A percentile compares a stretch with the other conserved stretches of the same genome.
Conservation (phyloP, 2,329 filamentous ascomycete genomes). For the Aaosphaeria arxii region DNA sequence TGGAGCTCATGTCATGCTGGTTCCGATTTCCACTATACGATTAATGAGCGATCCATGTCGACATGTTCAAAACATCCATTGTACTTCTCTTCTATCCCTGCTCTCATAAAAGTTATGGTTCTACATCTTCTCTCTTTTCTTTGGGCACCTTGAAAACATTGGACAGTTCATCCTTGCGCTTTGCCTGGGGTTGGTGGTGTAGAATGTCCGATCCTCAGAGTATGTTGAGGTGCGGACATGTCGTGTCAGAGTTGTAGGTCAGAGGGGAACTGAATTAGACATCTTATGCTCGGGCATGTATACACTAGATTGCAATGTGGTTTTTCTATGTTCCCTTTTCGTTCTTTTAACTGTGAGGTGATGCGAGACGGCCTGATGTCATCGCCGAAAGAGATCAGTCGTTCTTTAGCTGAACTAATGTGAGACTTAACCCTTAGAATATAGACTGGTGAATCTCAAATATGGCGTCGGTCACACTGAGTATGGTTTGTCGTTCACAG, state of each 20-base stretch:
- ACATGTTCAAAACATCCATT: conserved; percentile 1
- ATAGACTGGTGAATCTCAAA: too few species aligned
- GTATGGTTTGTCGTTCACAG: not conserved
- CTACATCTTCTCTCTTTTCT: conserved; percentile 11
- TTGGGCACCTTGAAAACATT: conserved; percentile 18
- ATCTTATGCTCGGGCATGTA: conserved; percentile 32
- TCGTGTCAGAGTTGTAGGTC: too few species aligned
- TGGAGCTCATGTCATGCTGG: conserved; percentile 9
- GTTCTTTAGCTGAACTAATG: too few species aligned
- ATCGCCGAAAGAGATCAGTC: too few species aligned
- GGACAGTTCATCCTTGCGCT: conserved; percentile 19
- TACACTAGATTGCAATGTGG: conserved; percentile 24
- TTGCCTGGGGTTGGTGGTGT: conserved; percentile 10
- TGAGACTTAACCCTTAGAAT: too few species aligned
- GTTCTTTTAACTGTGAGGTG: too few species aligned
- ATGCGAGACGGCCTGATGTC: too few species aligned
- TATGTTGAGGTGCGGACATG: conserved; percentile 1
- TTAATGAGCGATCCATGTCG: conserved; percentile 13
- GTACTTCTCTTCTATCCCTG: conserved; percentile 13
- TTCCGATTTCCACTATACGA: conserved; percentile 12
- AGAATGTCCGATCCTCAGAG: conserved; percentile 2
- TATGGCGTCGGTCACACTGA: too few species aligned
- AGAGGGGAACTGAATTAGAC: conserved; percentile 17
- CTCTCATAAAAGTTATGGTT: conserved; percentile 32
- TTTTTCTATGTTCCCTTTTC: too few species aligned